Base-by-base conservation (phyloP, 2,329 filamentous ascomycete species). In the Bipolaris cookei region DNA sequence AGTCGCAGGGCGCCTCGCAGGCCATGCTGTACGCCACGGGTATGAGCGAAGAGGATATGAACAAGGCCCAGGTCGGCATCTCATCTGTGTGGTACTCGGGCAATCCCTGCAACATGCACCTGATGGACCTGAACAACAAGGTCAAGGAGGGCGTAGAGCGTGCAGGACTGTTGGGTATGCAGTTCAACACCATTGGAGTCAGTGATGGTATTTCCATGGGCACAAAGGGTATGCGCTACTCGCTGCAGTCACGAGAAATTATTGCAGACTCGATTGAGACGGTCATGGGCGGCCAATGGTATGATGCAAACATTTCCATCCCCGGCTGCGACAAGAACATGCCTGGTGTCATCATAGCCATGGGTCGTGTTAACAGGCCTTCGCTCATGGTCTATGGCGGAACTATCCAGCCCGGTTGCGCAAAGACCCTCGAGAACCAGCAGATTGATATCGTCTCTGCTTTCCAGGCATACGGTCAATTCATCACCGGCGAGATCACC, bases 321-420 rank as follows among this genome's bases (percentile, higher is more conserved):
- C 95, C 95, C 13, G 95, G 95, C 46, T 99, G 95, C 79, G 95
- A 99, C 85, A 99, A 99, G 87, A 99, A 99, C 81, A 98, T 99
- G 95, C 76, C 76, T n/a, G 80, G 81, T 73, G 81, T 83, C 45
- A 77, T 83, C 58, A 83, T 83, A 79, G 95, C 93, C 54, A 97
- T 97, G 91, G 94, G 92, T 35, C 87, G 95, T 67, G 88, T 97
- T 65, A 98, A 99, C 82, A 84, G 95, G 44, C 95, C 95, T 28
- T 92, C 91, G 69, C 83, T 99, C 74, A 99, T 99, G 95, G 91
- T 99, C 28, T 99, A 99, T 73, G 95, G 95, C 67, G 95, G 95
- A 46, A 92, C 91, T 39, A 99, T 98, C 76, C 88, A 90, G 75
- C 91, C 95, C 35, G 95, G 95, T 44, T 97, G 93, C 80, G 91